Percentiles rank a stretch among this genome's conserved stretches.
phyloP scores from a whole-genome alignment of 306 rosid species.

The Vicia villosa region DNA sequence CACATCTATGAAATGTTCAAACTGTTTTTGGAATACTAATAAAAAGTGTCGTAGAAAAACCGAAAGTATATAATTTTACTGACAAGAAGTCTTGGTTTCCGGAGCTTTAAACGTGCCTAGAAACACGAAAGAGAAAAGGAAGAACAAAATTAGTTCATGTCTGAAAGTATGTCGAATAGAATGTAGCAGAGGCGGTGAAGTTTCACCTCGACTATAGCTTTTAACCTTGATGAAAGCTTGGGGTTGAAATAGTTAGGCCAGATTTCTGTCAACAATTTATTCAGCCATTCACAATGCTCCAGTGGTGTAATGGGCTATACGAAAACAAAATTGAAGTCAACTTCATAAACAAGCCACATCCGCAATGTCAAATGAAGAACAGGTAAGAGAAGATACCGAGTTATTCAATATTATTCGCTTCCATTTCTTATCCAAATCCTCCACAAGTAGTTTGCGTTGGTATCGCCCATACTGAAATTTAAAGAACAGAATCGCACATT shows the following conservation, averaged over 20 bases:
- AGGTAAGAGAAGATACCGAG: slow-evolving; percentile 54
- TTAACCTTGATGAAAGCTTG: slow-evolving; percentile 71
- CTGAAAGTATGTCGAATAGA: slow-evolving; percentile 24
- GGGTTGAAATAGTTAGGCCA: slow-evolving; percentile 71
- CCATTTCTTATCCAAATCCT: slow-evolving; percentile 91
- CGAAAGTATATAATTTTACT: slow-evolving; percentile 37
- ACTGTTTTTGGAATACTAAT: slow-evolving; percentile 19
- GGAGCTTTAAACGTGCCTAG: slow-evolving; percentile 83
- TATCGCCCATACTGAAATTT: slow-evolving; percentile 76
- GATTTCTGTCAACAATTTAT: slow-evolving; percentile 72
- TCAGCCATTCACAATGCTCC: slow-evolving; percentile 97
- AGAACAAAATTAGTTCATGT: slow-evolving; percentile 21
- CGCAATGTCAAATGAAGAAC: not conserved
- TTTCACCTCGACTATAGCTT: slow-evolving; percentile 79
- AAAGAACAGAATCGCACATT: slow-evolving; percentile 36
- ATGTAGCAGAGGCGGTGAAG: slow-evolving; percentile 24
- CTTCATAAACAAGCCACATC: slow-evolving; percentile 22
- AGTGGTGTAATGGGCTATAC: slow-evolving; percentile 77
- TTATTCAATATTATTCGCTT: slow-evolving; percentile 60
- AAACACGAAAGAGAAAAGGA: slow-evolving; percentile 30
- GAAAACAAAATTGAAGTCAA: slow-evolving; percentile 37
- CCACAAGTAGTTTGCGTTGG: slow-evolving; percentile 75
- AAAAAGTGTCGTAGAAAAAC: not conserved
- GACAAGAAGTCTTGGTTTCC: slow-evolving; percentile 77
- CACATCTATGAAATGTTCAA: slow-evolving; percentile 27